Evolutionary conservation across 495 filamentous ascomycete species (phyloP).

Genomic region (Hypoxylon subgilvum): DNA sequence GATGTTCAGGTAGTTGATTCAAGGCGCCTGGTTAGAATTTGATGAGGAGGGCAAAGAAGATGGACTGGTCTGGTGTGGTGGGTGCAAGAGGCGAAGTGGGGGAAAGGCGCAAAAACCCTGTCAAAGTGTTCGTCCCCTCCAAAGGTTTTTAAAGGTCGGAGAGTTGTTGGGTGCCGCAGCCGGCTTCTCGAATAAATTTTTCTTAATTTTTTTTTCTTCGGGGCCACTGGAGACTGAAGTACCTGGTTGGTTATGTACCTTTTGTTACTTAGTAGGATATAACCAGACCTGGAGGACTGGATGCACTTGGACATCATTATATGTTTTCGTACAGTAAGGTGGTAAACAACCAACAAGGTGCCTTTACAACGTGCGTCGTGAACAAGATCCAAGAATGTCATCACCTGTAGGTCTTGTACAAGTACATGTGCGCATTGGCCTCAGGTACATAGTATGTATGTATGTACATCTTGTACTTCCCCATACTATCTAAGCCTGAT

Average conservation of each 20-base stretch:
- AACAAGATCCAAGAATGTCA: too few relatives aligned
- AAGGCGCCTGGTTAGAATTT: constrained; percentile 33
- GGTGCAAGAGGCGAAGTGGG: constrained; percentile 42
- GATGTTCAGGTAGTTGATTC: constrained; percentile 25
- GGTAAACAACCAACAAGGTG: too few relatives aligned
- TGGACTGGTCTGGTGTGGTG: constrained; percentile 38
- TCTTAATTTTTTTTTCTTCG: constrained; percentile 5
- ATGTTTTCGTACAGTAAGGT: background rate
- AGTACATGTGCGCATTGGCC: too few relatives aligned
- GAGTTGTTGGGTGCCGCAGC: constrained; percentile 34
- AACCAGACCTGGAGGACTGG: background rate
- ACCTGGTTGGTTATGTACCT: too few relatives aligned
- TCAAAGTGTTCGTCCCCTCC: constrained; percentile 26
- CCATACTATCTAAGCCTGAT: constrained; percentile 8
- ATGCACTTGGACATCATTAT: background rate
- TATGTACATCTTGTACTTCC: too few relatives aligned
- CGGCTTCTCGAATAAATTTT: constrained; percentile 28
- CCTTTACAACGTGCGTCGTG: too few relatives aligned
- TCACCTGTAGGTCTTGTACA: too few relatives aligned
- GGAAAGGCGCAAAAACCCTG: constrained; percentile 37
- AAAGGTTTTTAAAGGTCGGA: constrained; percentile 14
- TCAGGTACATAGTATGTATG: too few relatives aligned
- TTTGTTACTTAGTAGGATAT: too few relatives aligned
- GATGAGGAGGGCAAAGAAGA: constrained; percentile 36
- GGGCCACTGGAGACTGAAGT: background rate